phyloP scores from a whole-genome alignment of 345 rosid species.

The Salix udensis region DNA sequence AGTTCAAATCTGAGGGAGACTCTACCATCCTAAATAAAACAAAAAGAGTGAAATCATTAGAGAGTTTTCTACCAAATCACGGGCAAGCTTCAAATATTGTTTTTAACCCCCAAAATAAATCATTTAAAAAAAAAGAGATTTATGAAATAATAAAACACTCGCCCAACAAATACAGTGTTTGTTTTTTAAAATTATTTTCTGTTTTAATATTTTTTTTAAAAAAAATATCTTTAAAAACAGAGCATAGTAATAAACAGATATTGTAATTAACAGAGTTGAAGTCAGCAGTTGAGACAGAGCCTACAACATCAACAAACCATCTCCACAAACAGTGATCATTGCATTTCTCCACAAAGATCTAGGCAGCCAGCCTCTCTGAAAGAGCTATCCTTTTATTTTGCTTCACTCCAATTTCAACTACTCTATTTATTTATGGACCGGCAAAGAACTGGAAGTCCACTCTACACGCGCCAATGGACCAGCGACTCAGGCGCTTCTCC shows the following conservation, averaged over 20 bases:
- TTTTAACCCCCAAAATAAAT: background rate
- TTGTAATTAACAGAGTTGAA: background rate
- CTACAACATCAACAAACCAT: too few species aligned
- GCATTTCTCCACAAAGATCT: background rate
- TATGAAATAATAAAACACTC: background rate
- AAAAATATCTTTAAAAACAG: too few species aligned
- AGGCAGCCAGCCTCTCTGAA: background rate
- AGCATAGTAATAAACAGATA: too few species aligned
- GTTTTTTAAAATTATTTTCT: too few species aligned
- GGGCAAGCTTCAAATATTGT: background rate
- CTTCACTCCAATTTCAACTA: background rate
- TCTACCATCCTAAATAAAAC: too few species aligned
- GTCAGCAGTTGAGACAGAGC: background rate
- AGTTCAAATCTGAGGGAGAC: too few species aligned
- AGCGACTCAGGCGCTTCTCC: constrained; percentile 11
- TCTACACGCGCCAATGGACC: constrained; percentile 21
- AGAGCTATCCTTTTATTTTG: background rate
- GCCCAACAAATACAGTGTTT: background rate
- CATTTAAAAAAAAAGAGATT: background rate
- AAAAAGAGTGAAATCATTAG: too few species aligned
- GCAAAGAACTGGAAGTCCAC: background rate
- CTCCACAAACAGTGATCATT: background rate
- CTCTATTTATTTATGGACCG: constrained; percentile 10
- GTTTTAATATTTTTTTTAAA: too few species aligned
- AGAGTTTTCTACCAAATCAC: too few species aligned